Evolutionary conservation across 495 filamentous ascomycete genomes (phyloP).

Genomic region (Thermochaetoides thermophila): DNA sequence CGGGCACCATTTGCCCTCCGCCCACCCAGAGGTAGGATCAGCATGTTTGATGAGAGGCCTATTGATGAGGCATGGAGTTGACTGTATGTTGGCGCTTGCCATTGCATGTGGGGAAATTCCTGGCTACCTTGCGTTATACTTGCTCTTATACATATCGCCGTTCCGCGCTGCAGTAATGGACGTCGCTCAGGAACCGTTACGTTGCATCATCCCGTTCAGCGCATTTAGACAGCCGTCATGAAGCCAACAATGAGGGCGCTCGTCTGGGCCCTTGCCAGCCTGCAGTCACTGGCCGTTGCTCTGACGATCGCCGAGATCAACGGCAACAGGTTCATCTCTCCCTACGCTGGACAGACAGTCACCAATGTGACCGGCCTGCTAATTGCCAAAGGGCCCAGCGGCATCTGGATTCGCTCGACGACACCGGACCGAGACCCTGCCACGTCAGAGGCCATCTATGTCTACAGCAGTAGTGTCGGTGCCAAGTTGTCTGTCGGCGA

Average conservation of each 20-base stretch:
- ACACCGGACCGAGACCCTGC: slow-evolving; percentile 28
- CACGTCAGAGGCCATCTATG: slow-evolving; percentile 39
- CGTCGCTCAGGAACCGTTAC: no score
- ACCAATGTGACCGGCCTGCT: slow-evolving; percentile 41
- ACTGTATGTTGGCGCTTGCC: no score
- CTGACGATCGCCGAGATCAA: slow-evolving; percentile 47
- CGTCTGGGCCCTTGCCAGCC: slow-evolving; percentile 9
- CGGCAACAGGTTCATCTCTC: slow-evolving; percentile 43
- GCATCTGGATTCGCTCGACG: slow-evolving; percentile 43
- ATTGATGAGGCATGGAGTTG: no score
- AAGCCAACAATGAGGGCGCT: slow-evolving; percentile 7
- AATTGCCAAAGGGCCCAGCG: slow-evolving; percentile 41
- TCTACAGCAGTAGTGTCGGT: slow-evolving; percentile 30
- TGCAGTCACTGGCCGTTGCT: slow-evolving; percentile 20
- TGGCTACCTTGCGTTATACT: no score
- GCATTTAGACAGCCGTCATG: no score
- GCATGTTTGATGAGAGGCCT: no score
- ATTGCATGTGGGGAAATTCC: no score
- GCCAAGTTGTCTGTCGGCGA: slow-evolving; percentile 36
- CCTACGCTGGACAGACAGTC: slow-evolving; percentile 34
- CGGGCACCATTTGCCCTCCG: no score
- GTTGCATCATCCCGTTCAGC: no score
- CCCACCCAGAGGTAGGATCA: no score
- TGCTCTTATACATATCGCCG: no score
- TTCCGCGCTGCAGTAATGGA: no score